These are phyloP conservation scores for Leccinum subgranulosum DNA, from an alignment of 768 basidiomycete species.

Conservation along the genomic window DNA sequence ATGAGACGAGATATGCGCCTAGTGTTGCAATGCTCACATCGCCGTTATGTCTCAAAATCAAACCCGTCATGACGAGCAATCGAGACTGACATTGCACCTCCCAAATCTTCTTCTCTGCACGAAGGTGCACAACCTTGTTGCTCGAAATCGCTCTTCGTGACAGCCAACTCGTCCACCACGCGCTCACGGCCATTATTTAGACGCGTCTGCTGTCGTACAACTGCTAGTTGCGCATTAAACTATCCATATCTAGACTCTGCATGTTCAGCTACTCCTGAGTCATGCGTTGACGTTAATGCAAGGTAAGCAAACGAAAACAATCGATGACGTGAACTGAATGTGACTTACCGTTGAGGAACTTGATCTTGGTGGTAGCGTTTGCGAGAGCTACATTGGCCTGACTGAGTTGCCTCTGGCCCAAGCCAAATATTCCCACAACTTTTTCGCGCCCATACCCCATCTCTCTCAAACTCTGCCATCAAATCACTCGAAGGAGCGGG, in stretches of 20 bases:
- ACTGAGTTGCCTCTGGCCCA: constrained; percentile 66
- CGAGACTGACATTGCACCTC: constrained; percentile 51
- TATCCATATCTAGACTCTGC: constrained; percentile 63
- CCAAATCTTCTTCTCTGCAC: constrained; percentile 93
- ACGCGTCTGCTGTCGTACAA: constrained; percentile 69
- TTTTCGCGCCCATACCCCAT: constrained; percentile 72
- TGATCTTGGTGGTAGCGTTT: constrained; percentile 79
- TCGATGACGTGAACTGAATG: not conserved
- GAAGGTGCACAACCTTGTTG: constrained; percentile 85
- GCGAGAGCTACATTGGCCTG: constrained; percentile 66
- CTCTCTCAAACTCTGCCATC: constrained; percentile 63
- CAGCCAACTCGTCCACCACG: constrained; percentile 64
- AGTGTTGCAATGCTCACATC: too few species aligned
- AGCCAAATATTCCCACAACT: constrained; percentile 67
- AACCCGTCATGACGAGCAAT: not conserved
- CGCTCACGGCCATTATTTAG: constrained; percentile 73
- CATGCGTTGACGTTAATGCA: constrained; percentile 56
- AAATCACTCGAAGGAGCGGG: constrained; percentile 36
- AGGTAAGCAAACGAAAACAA: not conserved
- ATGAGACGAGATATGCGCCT: too few species aligned
- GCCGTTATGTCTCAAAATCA: constrained; percentile 36
- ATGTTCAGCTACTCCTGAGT: constrained; percentile 64
- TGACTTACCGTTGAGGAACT: constrained; percentile 67
- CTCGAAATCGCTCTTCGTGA: constrained; percentile 60
- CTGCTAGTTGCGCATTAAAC: constrained; percentile 65